These are phyloP conservation scores for Cicer bijugum DNA, from an alignment of 306 rosid genomes.

Conservation along the genomic window DNA sequence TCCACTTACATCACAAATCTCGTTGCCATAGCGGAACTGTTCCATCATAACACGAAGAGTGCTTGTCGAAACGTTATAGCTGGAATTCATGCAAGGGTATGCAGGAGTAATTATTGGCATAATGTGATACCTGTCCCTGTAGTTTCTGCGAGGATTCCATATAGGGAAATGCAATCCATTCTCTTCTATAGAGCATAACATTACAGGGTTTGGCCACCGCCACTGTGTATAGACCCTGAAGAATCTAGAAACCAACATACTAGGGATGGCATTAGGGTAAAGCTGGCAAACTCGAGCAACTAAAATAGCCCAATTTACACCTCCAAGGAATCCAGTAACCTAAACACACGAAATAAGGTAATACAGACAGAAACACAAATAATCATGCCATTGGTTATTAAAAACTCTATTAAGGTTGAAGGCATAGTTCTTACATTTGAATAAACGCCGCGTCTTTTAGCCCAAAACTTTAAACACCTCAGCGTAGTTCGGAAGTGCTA, in stretches of 20 bases:
- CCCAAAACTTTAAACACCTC: conserved; percentile 96
- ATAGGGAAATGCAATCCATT: conserved; percentile 82
- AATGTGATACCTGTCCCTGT: conserved; percentile 78
- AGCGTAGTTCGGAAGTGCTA: conserved; percentile 86
- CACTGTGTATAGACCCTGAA: conserved; percentile 97
- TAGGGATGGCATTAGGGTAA: conserved; percentile 96
- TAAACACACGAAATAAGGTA: conserved; percentile 44
- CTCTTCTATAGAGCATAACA: conserved; percentile 91
- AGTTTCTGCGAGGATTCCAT: conserved; percentile 97
- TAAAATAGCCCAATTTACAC: conserved; percentile 97
- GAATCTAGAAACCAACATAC: conserved; percentile 96
- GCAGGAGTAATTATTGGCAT: conserved; percentile 99
- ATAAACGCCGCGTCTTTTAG: conserved; percentile 95
- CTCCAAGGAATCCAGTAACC: conserved; percentile 99
- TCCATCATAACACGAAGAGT: conserved; percentile 97
- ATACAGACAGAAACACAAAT: conserved; percentile 23
- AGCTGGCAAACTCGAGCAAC: conserved; percentile 97
- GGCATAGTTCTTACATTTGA: conserved; percentile 73
- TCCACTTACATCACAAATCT: conserved; percentile 76
- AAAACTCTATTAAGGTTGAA: conserved; percentile 4
- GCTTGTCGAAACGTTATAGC: conserved; percentile 94
- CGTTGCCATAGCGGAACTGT: conserved; percentile 80
- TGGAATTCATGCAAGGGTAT: conserved; percentile 99
- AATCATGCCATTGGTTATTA: conserved; percentile 2
- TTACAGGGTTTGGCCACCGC: conserved; percentile 99